Conservation (phyloP, 805 yeast genomes). For the Kodamaea hsintzibuensis region DNA sequence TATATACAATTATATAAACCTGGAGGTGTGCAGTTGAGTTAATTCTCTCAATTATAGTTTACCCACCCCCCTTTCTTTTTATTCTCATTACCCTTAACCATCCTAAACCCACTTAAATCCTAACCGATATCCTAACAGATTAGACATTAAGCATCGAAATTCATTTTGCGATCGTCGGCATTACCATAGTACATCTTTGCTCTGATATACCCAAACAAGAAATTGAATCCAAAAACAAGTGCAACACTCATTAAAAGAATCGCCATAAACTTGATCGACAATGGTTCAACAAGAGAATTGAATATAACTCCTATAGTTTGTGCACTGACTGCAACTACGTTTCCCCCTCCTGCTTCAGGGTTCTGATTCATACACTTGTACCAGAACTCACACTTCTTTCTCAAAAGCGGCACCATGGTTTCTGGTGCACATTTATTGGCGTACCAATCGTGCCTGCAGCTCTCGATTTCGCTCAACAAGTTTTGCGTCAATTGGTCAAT, state of each 20-base stretch:
- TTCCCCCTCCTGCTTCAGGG: constrained; percentile 47
- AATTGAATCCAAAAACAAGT: constrained; percentile 56
- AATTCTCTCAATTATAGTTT: too few relatives aligned
- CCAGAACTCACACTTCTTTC: constrained; percentile 60
- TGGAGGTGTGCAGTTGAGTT: too few relatives aligned
- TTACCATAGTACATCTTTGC: constrained; percentile 51
- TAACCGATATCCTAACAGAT: too few relatives aligned
- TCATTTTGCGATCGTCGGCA: background rate
- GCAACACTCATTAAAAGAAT: constrained; percentile 47
- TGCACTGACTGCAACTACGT: constrained; percentile 56
- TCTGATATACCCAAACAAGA: constrained; percentile 65
- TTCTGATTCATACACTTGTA: constrained; percentile 64
- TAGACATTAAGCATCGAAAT: background rate
- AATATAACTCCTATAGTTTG: constrained; percentile 61
- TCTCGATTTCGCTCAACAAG: constrained; percentile 50
- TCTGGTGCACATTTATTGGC: constrained; percentile 61
- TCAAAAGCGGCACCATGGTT: constrained; percentile 58
- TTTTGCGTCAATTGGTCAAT: constrained; percentile 50
- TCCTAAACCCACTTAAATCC: too few relatives aligned
- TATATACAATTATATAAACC: too few relatives aligned
- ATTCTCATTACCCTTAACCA: too few relatives aligned
- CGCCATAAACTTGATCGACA: constrained; percentile 58
- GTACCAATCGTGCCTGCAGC: constrained; percentile 52
- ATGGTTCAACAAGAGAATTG: constrained; percentile 66
- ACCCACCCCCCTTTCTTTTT: too few relatives aligned